Evolutionary conservation across 495 filamentous ascomycete species (phyloP), one percentile per base, ranked within the genome.

Genomic region (Massariosphaeria phaeospora): DNA sequence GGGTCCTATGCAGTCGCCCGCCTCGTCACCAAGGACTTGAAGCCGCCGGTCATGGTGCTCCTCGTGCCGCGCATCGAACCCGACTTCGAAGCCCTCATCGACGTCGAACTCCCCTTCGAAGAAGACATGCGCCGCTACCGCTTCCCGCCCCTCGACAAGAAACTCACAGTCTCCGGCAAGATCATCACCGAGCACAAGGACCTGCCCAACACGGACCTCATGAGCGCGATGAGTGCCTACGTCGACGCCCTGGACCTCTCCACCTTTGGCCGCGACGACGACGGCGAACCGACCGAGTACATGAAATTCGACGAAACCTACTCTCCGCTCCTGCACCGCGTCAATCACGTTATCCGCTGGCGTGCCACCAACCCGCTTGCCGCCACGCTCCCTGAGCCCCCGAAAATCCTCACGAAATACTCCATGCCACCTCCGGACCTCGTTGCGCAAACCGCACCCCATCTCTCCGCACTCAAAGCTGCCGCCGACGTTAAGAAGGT

Each of bases 221-320:
- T 79, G 33, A 67, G 83, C 29, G 84, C 88, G 1, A 95, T 97
- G 91, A 84, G 82, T 63, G 82, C 86, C 53, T 96, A 90, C 63
- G 89, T 99, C 1, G 88, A 96, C 63, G 81, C 78, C 34, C 97
- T 99, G 94, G 91, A 99, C 64, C 72, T 99, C 2, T 84, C 84
- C 21, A 71, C 59, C 0, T 79, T 77, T 47, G 76, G 70, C 20
- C 73, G 70, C 30, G 79, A 86, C 62, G 87, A 91, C 21, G 82
- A 91, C 55, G 89, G 85, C n/a, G 75, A 87, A 10, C 74, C 75
- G 0, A 68, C 75, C 10, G 86, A 95, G 56, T 89, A 88, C 34
- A 79, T 86, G 29, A 75, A 82, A 8, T 79, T 95, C 42, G 89
- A 94, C 24, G 88, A 96, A 43, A 81, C 83, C 1, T 97, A 82